Evolutionary conservation across 2,329 filamentous ascomycete species (phyloP).

Genomic region (Botrytis squamosa): DNA sequence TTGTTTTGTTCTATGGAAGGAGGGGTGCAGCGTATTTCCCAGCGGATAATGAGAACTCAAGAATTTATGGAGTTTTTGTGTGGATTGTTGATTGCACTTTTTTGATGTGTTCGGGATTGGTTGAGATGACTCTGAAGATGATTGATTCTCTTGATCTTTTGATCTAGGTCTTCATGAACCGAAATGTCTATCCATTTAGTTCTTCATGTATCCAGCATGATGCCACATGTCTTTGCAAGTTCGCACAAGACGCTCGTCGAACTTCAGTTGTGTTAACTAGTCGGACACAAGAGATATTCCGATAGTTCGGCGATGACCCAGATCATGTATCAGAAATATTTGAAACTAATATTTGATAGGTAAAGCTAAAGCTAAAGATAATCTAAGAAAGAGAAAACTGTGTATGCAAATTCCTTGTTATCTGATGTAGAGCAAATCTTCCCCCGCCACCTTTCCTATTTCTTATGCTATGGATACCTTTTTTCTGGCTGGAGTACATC

Average conservation of each 20-base stretch:
- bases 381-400: not conserved
- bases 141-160: not conserved
- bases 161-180: not conserved
- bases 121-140: not conserved
- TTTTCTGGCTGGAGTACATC: not conserved
- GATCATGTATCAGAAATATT: not conserved
- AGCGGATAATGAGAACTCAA: too few species aligned
- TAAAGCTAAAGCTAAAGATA: not conserved
- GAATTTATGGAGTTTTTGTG: too few species aligned
- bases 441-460: not conserved
- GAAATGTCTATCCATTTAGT: not conserved
- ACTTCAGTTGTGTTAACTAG: not conserved
- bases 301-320: not conserved
- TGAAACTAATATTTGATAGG: not conserved
- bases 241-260: not conserved
- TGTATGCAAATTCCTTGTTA: not conserved
- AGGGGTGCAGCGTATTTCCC: not conserved
- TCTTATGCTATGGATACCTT: not conserved
- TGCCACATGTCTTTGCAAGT: not conserved
- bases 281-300: fast-evolving
- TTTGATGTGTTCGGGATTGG: not conserved
- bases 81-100: not conserved
- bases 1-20: not conserved
- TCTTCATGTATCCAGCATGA: not conserved
- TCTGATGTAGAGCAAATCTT: not conserved